Conservation (phyloP, 495 filamentous ascomycete genomes). For the Glarea lozoyensis region DNA sequence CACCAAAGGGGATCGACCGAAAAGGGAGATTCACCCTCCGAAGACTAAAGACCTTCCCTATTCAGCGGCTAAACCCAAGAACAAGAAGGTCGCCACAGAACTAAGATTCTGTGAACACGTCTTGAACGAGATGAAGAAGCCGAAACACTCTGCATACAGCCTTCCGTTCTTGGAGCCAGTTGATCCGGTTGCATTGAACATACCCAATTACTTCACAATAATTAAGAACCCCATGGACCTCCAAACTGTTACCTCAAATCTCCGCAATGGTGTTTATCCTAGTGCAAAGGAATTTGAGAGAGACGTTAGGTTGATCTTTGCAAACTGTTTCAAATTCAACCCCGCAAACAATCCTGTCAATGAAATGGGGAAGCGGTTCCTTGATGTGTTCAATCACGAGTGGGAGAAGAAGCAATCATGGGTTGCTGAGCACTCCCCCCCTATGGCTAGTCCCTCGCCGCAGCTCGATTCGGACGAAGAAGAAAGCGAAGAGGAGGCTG, state of each 20-base stretch:
- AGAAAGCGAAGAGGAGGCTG: slow-evolving; percentile 49
- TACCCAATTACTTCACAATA: slow-evolving; percentile 84
- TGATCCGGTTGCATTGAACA: slow-evolving; percentile 89
- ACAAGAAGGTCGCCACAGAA: slow-evolving; percentile 87
- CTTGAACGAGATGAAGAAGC: slow-evolving; percentile 66
- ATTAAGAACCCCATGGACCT: slow-evolving; percentile 98
- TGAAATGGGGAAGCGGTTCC: slow-evolving; percentile 55
- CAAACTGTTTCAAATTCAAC: slow-evolving; percentile 91
- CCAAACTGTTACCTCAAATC: slow-evolving; percentile 62
- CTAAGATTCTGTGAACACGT: slow-evolving; percentile 83
- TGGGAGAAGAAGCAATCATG: slow-evolving; percentile 68
- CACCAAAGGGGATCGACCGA: slow-evolving; percentile 68
- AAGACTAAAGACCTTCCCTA: slow-evolving; percentile 82
- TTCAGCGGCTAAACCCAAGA: slow-evolving; percentile 66
- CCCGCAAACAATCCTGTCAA: slow-evolving; percentile 67
- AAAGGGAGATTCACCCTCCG: slow-evolving; percentile 88
- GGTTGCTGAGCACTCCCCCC: slow-evolving; percentile 62
- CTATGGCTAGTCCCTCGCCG: slow-evolving; percentile 35
- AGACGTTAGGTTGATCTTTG: slow-evolving; percentile 75
- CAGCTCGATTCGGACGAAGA: slow-evolving; percentile 63
- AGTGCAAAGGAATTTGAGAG: slow-evolving; percentile 76
- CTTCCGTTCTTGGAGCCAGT: slow-evolving; percentile 72
- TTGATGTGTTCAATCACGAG: slow-evolving; percentile 63
- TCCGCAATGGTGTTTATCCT: slow-evolving; percentile 72
- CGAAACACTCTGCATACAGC: slow-evolving; percentile 55